phyloP scores from a whole-genome alignment of 1,284 basidiomycete genomes.

The Violaceomyces palustris region DNA sequence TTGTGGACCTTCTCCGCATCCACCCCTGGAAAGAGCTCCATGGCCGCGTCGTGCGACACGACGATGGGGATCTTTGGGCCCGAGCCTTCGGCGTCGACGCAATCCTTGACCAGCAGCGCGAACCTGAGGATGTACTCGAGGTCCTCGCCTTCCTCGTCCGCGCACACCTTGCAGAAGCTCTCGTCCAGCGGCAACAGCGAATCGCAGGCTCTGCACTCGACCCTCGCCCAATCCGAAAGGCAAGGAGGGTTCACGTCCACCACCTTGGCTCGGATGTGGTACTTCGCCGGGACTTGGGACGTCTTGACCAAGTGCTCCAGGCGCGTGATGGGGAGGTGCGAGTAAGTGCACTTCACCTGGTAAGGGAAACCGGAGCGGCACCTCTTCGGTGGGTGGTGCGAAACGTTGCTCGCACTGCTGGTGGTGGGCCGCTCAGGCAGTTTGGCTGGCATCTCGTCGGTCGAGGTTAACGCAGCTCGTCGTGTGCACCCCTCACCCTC shows the following conservation, averaged over 20 bases:
- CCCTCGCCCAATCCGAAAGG: constrained; percentile 17
- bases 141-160: constrained; percentile 19
- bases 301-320: constrained; percentile 13
- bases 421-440: no score
- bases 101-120: constrained; percentile 26
- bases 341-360: constrained; percentile 18
- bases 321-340: constrained; percentile 8
- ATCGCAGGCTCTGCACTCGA: constrained; percentile 20
- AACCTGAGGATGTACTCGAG: constrained; percentile 18
- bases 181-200: constrained; percentile 15
- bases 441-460: no score
- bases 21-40: no score
- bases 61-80: no score
- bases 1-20: no score
- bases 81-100: constrained; percentile 17
- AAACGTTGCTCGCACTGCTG: no score
- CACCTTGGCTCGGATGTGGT: constrained; percentile 18
- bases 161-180: constrained; percentile 24
- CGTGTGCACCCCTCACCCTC: no score
- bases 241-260: constrained; percentile 16
- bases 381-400: no score
- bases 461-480: no score
- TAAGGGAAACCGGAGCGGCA: constrained; percentile 4
- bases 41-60: no score
- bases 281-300: constrained; percentile 16